These are phyloP conservation scores for Tilletia walkeri DNA, from an alignment of 1,284 basidiomycete species.

Conservation along the genomic window DNA sequence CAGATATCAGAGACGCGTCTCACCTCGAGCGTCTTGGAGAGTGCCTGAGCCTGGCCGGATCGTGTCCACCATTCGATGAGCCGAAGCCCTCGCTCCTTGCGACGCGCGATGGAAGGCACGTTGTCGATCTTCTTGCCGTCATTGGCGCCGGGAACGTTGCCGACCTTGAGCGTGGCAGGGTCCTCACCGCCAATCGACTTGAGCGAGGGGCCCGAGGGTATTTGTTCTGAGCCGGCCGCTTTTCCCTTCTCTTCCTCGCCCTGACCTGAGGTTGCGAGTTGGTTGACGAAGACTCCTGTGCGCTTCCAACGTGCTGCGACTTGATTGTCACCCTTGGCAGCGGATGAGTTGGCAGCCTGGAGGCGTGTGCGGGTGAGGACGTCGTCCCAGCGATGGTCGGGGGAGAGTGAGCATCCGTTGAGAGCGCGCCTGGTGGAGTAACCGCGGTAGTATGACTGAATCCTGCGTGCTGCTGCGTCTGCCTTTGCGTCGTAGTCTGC, in stretches of 20 bases:
- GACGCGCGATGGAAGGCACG: conserved; percentile 38
- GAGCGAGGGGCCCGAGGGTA: conserved; percentile 29
- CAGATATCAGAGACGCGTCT: neutral
- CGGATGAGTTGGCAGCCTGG: conserved; percentile 36
- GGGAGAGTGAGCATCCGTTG: conserved; percentile 39
- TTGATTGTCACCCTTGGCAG: conserved; percentile 33
- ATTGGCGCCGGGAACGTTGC: conserved; percentile 41
- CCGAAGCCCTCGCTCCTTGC: conserved; percentile 32
- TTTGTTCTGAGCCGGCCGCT: conserved; percentile 25
- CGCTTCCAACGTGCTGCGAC: conserved; percentile 38
- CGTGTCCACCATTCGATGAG: conserved; percentile 45
- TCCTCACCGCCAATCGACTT: conserved; percentile 18
- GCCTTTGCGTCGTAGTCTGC: neutral
- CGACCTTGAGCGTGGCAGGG: conserved; percentile 28
- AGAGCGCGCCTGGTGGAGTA: conserved; percentile 37
- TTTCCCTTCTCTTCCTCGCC: conserved; percentile 31
- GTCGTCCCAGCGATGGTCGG: conserved; percentile 42
- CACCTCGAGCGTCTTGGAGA: conserved; percentile 46
- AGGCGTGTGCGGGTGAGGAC: conserved; percentile 35
- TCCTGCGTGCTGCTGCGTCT: conserved; percentile 14
- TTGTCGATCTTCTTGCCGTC: conserved; percentile 47
- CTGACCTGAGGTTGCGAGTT: conserved; percentile 29
- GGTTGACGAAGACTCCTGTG: conserved; percentile 39
- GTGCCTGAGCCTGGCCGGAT: conserved; percentile 39
- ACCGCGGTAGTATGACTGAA: conserved; percentile 41